phyloP scores from a whole-genome alignment of 2,329 filamentous ascomycete species.

The Colletotrichum gloeosporioides region DNA sequence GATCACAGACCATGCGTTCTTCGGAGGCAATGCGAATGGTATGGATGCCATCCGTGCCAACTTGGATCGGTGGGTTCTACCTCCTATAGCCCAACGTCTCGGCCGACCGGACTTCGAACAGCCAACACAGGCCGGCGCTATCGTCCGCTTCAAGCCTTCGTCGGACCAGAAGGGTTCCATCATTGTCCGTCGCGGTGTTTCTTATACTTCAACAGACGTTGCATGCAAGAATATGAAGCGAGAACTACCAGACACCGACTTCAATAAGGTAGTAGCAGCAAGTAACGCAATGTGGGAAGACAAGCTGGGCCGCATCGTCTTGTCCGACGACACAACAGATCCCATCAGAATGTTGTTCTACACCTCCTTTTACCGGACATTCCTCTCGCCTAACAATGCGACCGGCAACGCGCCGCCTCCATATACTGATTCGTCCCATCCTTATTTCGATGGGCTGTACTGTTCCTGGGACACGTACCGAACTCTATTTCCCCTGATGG shows the following conservation, averaged over 20 bases:
- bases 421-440: not conserved
- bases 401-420: not conserved
- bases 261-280: not conserved
- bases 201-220: not conserved
- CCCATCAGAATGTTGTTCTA: not conserved
- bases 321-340: not conserved
- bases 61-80: not conserved
- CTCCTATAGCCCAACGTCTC: not conserved
- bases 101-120: not conserved
- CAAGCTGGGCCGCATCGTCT: not conserved
- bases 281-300: not conserved
- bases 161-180: not conserved
- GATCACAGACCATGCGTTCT: not conserved
- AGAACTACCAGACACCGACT: not conserved
- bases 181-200: not conserved
- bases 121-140: not conserved
- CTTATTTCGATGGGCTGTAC: not conserved
- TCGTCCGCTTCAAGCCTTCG: not conserved
- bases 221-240: constrained; percentile 1
- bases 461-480: not conserved
- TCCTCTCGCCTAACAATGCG: constrained; percentile 2
- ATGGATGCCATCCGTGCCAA: not conserved
- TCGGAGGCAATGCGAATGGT: not conserved
- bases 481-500: not conserved
- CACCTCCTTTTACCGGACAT: not conserved